Evolutionary conservation across 306 rosid genomes (phyloP).

Genomic region (Alnus glutinosa): DNA sequence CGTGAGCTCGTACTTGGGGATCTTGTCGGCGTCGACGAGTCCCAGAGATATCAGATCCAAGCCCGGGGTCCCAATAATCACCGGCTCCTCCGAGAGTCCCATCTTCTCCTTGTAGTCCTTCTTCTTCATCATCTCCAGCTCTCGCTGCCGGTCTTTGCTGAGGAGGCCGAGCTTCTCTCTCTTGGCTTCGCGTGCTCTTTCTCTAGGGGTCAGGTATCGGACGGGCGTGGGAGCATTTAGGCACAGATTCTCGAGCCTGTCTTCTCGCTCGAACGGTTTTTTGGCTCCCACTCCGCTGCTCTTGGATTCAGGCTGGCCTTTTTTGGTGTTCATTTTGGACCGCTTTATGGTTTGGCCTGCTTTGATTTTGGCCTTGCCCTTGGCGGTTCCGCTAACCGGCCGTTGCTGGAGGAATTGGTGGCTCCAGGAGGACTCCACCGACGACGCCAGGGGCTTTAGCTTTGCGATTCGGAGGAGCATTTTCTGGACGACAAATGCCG

Average conservation of each 20-base stretch:
- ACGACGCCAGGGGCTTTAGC: slow-evolving; percentile 22
- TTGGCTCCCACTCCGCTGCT: slow-evolving; percentile 1
- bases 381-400: slow-evolving; percentile 54
- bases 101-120: not conserved
- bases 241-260: not conserved
- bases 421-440: slow-evolving; percentile 17
- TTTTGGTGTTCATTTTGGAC: slow-evolving; percentile 36
- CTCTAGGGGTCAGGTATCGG: slow-evolving; percentile 3
- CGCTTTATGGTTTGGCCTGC: slow-evolving; percentile 40
- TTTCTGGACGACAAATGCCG: not conserved
- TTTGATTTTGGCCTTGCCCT: slow-evolving; percentile 49
- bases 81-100: not conserved
- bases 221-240: slow-evolving; percentile 5
- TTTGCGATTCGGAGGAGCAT: slow-evolving; percentile 7
- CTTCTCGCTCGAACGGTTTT: not conserved
- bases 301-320: not conserved
- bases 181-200: not conserved
- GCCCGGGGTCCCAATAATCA: slow-evolving; percentile 8
- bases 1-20: not conserved
- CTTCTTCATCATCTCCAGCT: slow-evolving; percentile 1
- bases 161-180: slow-evolving; percentile 3
- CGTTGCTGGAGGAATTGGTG: slow-evolving; percentile 46
- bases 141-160: slow-evolving; percentile 12
- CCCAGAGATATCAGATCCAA: slow-evolving; percentile 12
- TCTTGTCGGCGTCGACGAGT: not conserved